These are phyloP conservation scores for Striga hermonthica DNA, from an alignment of 305 asterid genomes.

Conservation along the genomic window DNA sequence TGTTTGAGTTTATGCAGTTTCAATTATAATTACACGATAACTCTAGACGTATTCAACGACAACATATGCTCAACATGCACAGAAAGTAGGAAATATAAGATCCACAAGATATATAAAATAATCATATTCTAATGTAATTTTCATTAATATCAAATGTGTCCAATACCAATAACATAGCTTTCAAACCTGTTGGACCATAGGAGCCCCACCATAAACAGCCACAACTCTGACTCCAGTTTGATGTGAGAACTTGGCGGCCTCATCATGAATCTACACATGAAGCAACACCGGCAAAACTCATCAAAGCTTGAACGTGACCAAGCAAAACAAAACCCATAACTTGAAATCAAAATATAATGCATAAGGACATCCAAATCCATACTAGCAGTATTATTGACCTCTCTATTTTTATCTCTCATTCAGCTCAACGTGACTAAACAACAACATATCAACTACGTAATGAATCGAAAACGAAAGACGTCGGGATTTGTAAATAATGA, in stretches of 20 bases:
- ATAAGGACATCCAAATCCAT: not conserved
- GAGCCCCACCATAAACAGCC: conserved; percentile 79
- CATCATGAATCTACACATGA: conserved; percentile 54
- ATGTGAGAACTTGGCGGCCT: conserved; percentile 57
- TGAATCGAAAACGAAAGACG: not conserved
- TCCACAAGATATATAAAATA: too few relatives aligned
- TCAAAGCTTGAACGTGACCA: not conserved
- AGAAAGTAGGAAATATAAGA: too few relatives aligned
- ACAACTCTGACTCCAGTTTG: conserved; percentile 62
- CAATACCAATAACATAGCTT: not conserved
- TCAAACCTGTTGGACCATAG: conserved; percentile 53
- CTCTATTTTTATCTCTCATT: not conserved
- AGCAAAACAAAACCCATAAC: not conserved
- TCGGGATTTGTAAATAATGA: too few relatives aligned
- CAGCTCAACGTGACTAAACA: too few relatives aligned
- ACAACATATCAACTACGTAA: too few relatives aligned
- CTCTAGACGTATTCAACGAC: too few relatives aligned
- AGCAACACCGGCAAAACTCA: not conserved
- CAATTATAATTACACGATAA: too few relatives aligned
- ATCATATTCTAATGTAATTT: too few relatives aligned
- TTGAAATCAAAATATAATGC: not conserved
- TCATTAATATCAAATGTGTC: not conserved
- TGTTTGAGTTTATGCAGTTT: too few relatives aligned
- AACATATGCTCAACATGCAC: too few relatives aligned
- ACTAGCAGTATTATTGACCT: not conserved